Evolutionary conservation across 257 asterid species (phyloP), one percentile per base, ranked within the genome.

Genomic region (Avicennia marina): DNA sequence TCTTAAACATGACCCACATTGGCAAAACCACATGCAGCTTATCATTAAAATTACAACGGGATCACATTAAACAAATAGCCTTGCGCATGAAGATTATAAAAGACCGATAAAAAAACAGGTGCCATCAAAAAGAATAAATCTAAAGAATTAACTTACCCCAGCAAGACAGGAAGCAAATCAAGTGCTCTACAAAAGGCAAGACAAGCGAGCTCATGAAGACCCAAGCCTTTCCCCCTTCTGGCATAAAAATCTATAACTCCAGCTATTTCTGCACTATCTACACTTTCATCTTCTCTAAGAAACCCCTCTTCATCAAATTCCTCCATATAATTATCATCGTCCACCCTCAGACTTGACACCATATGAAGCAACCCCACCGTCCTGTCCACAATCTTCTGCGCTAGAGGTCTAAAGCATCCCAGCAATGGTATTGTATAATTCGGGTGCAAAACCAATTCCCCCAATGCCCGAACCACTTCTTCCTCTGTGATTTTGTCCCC

Each of bases 201-300:
- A 66, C 95, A 88, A 29, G 95, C 94, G 48, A 89, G 81, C 76
- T 93, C 98, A 2, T 89, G 97, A 63, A 93, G 94, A 15, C 62
- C 66, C 82, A 88, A 72, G 26, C 88, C 76, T 64, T 78, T 81
- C 68, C 90, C 86, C 33, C 63, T 62, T 56, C 62, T 65, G 52
- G 48, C 76, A 60, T 88, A 89, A 65, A 78, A 48, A 62, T 80
- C 80, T 58, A 88, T 65, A 55, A 85, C 53, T 53, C 47, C 65
- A 50, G 67, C 49, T 61, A 70, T 50, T 33, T 83, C 81, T 2
- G 68, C 34, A 70, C 60, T 51, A 41, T 72, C 78, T 36, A 62
- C 58, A 24, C 44, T 58, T 43, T 67, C 89, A 72, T 58, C 82
- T 63, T 76, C 90, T 65, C 77, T 60, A 4, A 78, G 70, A 53